phyloP scores from a whole-genome alignment of 768 basidiomycete species.

The Tricholoma terreum region DNA sequence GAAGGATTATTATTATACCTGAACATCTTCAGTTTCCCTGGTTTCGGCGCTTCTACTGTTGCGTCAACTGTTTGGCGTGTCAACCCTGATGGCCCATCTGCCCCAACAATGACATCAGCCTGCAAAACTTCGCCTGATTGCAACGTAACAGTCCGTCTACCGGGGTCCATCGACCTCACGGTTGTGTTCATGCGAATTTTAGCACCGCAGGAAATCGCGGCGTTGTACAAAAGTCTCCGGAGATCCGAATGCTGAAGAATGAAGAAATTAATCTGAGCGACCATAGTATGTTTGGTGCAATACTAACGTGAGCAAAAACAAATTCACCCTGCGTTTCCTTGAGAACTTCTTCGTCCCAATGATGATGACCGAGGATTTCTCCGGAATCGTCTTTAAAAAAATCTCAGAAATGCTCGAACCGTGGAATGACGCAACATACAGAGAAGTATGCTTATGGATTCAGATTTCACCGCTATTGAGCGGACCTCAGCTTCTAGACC shows the following conservation, averaged over 20 bases:
- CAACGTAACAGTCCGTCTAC: conserved; percentile 29
- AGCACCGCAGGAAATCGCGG: conserved; percentile 43
- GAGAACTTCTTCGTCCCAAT: conserved; percentile 51
- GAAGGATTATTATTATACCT: conserved; percentile 30
- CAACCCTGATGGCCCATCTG: conserved; percentile 47
- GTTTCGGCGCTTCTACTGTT: conserved; percentile 23
- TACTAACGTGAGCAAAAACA: conserved; percentile 34
- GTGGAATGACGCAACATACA: conserved; percentile 1
- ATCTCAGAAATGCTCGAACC: neutral
- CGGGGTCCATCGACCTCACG: conserved; percentile 28
- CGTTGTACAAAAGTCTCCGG: conserved; percentile 43
- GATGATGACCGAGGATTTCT: conserved; percentile 42
- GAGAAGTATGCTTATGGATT: conserved; percentile 15
- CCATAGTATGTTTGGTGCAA: conserved; percentile 1
- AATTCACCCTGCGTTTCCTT: conserved; percentile 39
- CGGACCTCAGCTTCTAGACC: conserved; percentile 32
- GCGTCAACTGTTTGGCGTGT: conserved; percentile 32
- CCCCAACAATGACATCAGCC: conserved; percentile 55
- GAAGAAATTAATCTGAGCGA: neutral
- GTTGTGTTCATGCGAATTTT: conserved; percentile 31
- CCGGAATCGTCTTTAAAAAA: conserved; percentile 44
- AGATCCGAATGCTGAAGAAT: conserved; percentile 45
- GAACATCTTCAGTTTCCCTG: conserved; percentile 36
- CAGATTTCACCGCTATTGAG: conserved; percentile 13
- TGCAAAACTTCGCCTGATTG: conserved; percentile 39